Percentiles rank a stretch among this genome's conserved stretches.
Conservation (phyloP, 2,329 filamentous ascomycete species). For the Talaromyces funiculosus region DNA sequence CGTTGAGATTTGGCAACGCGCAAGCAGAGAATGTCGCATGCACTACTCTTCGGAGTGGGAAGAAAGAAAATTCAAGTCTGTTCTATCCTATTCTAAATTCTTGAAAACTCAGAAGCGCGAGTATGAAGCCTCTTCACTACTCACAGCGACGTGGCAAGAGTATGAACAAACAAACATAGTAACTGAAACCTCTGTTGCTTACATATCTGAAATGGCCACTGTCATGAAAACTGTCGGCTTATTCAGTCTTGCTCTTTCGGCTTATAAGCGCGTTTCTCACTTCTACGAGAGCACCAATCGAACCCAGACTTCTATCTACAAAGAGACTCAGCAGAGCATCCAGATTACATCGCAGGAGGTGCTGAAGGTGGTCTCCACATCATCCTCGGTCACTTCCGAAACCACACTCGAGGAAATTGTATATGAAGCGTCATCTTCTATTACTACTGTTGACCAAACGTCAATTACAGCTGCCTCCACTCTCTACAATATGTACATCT, state of each 20-base stretch:
- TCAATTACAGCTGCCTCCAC: slow-evolving; percentile 39
- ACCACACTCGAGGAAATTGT: slow-evolving; percentile 41
- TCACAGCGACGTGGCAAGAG: slow-evolving; percentile 46
- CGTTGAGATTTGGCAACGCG: slow-evolving; percentile 48
- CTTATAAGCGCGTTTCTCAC: slow-evolving; percentile 41
- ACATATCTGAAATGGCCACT: slow-evolving; percentile 38
- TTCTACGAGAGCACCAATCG: slow-evolving; percentile 35
- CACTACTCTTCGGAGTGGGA: slow-evolving; percentile 43
- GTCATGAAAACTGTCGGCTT: slow-evolving; percentile 45
- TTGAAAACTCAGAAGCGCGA: slow-evolving; percentile 43
- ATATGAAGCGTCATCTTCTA: slow-evolving; percentile 38
- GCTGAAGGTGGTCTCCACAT: slow-evolving; percentile 28
- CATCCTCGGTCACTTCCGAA: slow-evolving; percentile 34
- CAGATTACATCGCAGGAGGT: slow-evolving; percentile 40
- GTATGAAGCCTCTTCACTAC: slow-evolving; percentile 42
- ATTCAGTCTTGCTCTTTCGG: slow-evolving; percentile 40
- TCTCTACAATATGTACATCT: slow-evolving; percentile 39
- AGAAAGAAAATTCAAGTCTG: slow-evolving; percentile 43
- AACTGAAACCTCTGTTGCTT: slow-evolving; percentile 34
- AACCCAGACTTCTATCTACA: slow-evolving; percentile 29
- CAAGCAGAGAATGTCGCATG: slow-evolving; percentile 42
- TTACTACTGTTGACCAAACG: slow-evolving; percentile 35
- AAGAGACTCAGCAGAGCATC: slow-evolving; percentile 42
- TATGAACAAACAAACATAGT: slow-evolving; percentile 40
- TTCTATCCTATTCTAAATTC: slow-evolving; percentile 45